These are phyloP conservation scores for Daldinia decipiens DNA, from an alignment of 495 filamentous ascomycete species.

Conservation along the genomic window DNA sequence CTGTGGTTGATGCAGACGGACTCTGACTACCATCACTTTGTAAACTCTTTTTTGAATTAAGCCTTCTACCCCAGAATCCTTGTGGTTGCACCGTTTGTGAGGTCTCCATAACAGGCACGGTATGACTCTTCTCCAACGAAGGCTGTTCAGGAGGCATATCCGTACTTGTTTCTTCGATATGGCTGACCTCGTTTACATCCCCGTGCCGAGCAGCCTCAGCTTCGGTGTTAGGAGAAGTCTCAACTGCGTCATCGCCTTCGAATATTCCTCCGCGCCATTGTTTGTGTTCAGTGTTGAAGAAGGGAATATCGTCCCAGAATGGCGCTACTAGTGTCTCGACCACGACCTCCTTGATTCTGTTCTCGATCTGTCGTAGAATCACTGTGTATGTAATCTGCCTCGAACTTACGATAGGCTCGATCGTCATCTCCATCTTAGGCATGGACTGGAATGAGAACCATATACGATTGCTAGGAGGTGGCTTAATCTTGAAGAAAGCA, in stretches of 20 bases:
- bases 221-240: conserved; percentile 52
- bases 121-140: conserved; percentile 71
- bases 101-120: conserved; percentile 51
- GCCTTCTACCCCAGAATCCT: conserved; percentile 55
- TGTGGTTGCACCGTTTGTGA: conserved; percentile 30
- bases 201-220: conserved; percentile 67
- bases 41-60: conserved; percentile 49
- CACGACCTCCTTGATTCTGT: conserved; percentile 89
- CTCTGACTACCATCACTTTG: conserved; percentile 30
- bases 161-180: conserved; percentile 49
- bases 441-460: conserved; percentile 94
- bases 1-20: conserved; percentile 52
- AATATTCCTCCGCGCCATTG: conserved; percentile 91
- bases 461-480: conserved; percentile 91
- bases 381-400: conserved; percentile 94
- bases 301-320: conserved; percentile 95
- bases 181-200: conserved; percentile 60
- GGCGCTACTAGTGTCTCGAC: conserved; percentile 93
- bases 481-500: conserved; percentile 85
- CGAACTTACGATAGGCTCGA: conserved; percentile 94
- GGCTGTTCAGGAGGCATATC: conserved; percentile 51
- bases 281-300: conserved; percentile 80
- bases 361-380: conserved; percentile 93
- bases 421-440: conserved; percentile 90
- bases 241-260: conserved; percentile 63